Evolutionary conservation across 129 eudicot species (phyloP).

Genomic region (Solidago caesia): DNA sequence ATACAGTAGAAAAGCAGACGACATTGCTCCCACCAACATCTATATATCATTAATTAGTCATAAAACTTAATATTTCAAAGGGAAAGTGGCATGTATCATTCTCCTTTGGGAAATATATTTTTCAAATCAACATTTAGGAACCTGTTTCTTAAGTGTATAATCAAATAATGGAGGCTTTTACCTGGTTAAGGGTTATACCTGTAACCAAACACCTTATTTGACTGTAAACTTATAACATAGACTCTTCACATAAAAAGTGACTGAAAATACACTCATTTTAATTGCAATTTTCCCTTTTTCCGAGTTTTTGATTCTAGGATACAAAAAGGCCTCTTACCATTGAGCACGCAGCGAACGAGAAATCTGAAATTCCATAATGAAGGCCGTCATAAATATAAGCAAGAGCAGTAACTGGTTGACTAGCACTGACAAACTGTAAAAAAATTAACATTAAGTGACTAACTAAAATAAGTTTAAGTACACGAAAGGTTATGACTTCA

Average conservation of each 20-base stretch:
- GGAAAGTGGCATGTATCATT: no score
- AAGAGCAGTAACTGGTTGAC: conserved; percentile 66
- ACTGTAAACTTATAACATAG: no score
- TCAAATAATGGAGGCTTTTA: no score
- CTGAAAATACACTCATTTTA: no score
- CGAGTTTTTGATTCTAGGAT: not conserved
- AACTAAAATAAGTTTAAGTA: not conserved
- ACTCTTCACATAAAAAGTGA: no score
- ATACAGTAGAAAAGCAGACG: conserved; percentile 58
- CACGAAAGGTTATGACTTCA: not conserved
- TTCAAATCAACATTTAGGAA: no score
- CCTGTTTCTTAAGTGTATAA: no score
- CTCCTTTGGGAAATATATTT: no score
- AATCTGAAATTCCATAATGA: conserved; percentile 70
- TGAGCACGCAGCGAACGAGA: conserved; percentile 59
- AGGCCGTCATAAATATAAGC: conserved; percentile 74
- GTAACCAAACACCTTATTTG: no score
- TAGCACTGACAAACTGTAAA: conserved; percentile 58
- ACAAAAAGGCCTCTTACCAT: conserved; percentile 40
- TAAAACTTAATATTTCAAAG: not conserved
- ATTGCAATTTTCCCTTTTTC: not conserved
- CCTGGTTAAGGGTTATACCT: no score
- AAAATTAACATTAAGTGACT: not conserved
- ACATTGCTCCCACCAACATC: conserved; percentile 70
- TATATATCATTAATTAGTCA: conserved; percentile 17